Evolutionary conservation across 83 land plant genomes (phyloP).

Genomic region (Picea abies): DNA sequence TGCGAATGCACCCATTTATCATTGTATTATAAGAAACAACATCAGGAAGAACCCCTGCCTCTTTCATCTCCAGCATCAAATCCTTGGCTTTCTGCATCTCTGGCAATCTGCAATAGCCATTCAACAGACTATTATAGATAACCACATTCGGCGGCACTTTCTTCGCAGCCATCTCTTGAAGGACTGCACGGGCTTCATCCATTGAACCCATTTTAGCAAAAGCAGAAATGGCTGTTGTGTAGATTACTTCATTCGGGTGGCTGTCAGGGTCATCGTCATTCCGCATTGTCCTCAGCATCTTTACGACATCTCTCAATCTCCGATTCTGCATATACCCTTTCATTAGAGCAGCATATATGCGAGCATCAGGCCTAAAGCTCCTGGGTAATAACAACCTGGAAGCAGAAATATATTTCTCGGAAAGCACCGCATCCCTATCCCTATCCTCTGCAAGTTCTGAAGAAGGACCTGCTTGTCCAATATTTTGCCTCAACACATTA

Average conservation of each 20-base stretch:
- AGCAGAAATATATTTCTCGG: neutral
- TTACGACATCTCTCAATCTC: slow-evolving; percentile 35
- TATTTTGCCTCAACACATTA: neutral
- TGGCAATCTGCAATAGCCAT: slow-evolving; percentile 31
- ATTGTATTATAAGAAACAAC: slow-evolving; percentile 53
- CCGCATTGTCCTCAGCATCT: slow-evolving; percentile 39
- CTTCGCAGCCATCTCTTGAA: slow-evolving; percentile 35
- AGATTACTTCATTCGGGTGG: slow-evolving; percentile 45
- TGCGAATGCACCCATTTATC: slow-evolving; percentile 40
- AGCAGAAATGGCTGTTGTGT: slow-evolving; percentile 44
- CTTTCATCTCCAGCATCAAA: slow-evolving; percentile 40
- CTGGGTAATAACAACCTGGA: slow-evolving; percentile 4
- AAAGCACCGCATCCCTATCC: neutral
- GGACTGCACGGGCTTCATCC: slow-evolving; percentile 40
- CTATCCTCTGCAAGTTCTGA: neutral
- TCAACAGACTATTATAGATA: slow-evolving; percentile 44
- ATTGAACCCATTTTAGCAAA: slow-evolving; percentile 38
- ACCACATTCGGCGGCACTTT: slow-evolving; percentile 44
- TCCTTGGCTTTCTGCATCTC: slow-evolving; percentile 26
- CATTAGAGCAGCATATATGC: slow-evolving; percentile 51
- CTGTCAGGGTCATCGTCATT: slow-evolving; percentile 12
- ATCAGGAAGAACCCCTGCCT: slow-evolving; percentile 35
- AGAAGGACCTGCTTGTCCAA: neutral
- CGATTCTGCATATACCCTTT: slow-evolving; percentile 47
- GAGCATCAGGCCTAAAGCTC: slow-evolving; percentile 32